phyloP scores from a whole-genome alignment of 768 basidiomycete species.

The Lactifluus hygrophoroides region DNA sequence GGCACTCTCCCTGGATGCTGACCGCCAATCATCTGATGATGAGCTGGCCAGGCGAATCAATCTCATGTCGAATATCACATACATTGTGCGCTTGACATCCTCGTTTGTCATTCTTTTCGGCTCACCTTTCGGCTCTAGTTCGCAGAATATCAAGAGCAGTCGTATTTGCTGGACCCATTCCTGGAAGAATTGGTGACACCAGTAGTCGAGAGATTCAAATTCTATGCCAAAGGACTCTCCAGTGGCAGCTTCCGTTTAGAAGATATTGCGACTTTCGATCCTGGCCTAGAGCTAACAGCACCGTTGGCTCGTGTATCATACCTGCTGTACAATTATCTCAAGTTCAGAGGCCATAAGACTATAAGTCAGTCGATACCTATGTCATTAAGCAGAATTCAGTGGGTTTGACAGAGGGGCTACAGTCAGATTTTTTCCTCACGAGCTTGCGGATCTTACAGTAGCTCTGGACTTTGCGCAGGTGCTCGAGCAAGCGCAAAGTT shows the following conservation, averaged over 20 bases:
- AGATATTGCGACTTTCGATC: slow-evolving; percentile 23
- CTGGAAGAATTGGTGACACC: slow-evolving; percentile 74
- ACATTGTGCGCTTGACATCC: slow-evolving; percentile 3
- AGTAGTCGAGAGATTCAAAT: slow-evolving; percentile 55
- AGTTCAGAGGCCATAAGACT: slow-evolving; percentile 84
- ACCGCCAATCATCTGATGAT: slow-evolving; percentile 28
- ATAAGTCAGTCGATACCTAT: slow-evolving; percentile 54
- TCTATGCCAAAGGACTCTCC: slow-evolving; percentile 35
- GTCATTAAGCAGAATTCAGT: neutral
- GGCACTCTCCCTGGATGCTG: slow-evolving; percentile 43
- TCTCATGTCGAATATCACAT: slow-evolving; percentile 4
- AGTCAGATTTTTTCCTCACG: slow-evolving; percentile 95
- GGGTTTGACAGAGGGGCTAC: slow-evolving; percentile 13
- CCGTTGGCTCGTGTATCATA: slow-evolving; percentile 42
- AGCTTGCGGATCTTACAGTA: slow-evolving; percentile 71
- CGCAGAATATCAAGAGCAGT: slow-evolving; percentile 84
- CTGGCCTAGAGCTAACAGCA: slow-evolving; percentile 24
- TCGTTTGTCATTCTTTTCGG: neutral
- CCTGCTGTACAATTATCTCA: slow-evolving; percentile 74
- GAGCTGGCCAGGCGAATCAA: slow-evolving; percentile 3
- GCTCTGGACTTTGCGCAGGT: slow-evolving; percentile 57
- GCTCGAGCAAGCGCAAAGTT: slow-evolving; percentile 34
- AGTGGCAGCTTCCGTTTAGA: slow-evolving; percentile 6
- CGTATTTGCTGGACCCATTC: slow-evolving; percentile 86
- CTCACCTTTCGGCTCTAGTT: slow-evolving; percentile 41